Percentiles rank a stretch among this genome's conserved stretches.
phyloP scores from a whole-genome alignment of 1,139 yeast genomes.

The Diutina scorzettiae region DNA sequence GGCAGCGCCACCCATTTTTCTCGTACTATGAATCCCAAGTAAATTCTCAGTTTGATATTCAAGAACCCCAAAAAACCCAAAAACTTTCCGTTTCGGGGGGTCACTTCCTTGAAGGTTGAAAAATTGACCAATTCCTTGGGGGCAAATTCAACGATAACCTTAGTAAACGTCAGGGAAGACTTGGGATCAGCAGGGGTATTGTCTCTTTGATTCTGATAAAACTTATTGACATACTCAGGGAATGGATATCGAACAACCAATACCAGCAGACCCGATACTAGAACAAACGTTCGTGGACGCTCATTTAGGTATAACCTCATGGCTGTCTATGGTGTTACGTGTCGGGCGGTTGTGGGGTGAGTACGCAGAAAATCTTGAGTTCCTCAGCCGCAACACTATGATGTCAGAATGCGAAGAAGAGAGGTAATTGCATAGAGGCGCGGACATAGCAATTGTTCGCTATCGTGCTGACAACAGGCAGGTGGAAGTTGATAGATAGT shows the following conservation, averaged over 20 bases:
- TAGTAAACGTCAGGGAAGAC: constrained; percentile 12
- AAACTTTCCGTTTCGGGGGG: constrained; percentile 20
- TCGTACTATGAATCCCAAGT: constrained; percentile 45
- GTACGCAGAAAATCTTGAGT: neutral
- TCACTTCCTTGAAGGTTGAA: constrained; percentile 28
- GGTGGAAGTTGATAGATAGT: too few species aligned
- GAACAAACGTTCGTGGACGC: constrained; percentile 42
- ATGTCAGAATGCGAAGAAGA: too few species aligned
- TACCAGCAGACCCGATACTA: constrained; percentile 36
- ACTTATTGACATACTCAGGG: constrained; percentile 17
- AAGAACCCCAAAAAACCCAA: constrained; percentile 53
- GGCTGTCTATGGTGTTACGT: neutral
- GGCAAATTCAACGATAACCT: constrained; percentile 42
- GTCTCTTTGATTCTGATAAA: constrained; percentile 17
- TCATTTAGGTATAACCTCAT: constrained; percentile 44
- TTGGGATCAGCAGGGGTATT: constrained; percentile 12
- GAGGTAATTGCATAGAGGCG: too few species aligned
- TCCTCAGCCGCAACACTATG: neutral
- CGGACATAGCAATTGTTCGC: too few species aligned
- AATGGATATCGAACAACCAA: constrained; percentile 37
- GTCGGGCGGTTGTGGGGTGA: neutral
- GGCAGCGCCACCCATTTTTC: constrained; percentile 51
- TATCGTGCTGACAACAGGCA: too few species aligned
- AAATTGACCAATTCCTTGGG: constrained; percentile 25
- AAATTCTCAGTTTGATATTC: constrained; percentile 40